A percentile compares a stretch with the other conserved stretches of the same genome.
Evolutionary conservation across 139 green algal species (phyloP).

Genomic region (Nannochloris sp.): DNA sequence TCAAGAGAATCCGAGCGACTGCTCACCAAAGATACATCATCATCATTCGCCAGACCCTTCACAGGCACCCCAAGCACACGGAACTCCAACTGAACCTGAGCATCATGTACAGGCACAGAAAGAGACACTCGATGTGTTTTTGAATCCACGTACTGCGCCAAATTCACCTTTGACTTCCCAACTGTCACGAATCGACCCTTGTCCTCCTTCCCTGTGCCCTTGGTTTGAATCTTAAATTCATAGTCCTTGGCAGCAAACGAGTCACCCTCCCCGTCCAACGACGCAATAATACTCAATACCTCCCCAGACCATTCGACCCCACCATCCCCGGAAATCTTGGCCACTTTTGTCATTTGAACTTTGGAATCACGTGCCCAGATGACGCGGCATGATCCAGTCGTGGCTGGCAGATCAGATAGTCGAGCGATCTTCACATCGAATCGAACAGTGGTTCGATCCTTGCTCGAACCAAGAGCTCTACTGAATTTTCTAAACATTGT

Average conservation of each 20-base stretch:
- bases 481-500: slow-evolving; percentile 9
- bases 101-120: slow-evolving; percentile 2
- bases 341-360: slow-evolving; percentile 47
- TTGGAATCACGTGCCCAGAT: slow-evolving; percentile 50
- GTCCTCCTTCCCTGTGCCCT: too few species aligned
- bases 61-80: not conserved
- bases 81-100: not conserved
- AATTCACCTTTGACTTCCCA: slow-evolving; percentile 1
- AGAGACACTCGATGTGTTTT: not conserved
- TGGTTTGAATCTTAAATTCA: slow-evolving; percentile 16
- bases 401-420: slow-evolving; percentile 38
- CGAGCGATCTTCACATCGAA: slow-evolving; percentile 38
- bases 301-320: not conserved
- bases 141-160: slow-evolving; percentile 5
- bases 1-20: slow-evolving; percentile 7
- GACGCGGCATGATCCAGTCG: slow-evolving; percentile 34
- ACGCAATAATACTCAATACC: too few species aligned
- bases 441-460: slow-evolving; percentile 24
- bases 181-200: not conserved
- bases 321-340: slow-evolving; percentile 30
- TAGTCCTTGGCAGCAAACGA: slow-evolving; percentile 40
- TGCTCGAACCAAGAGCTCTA: not conserved
- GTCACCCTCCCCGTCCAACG: too few species aligned
- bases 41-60: not conserved
- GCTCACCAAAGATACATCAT: slow-evolving; percentile 13